Base-by-base conservation (phyloP, 1,139 yeast species). In the Kluyveromyces sp. region DNA sequence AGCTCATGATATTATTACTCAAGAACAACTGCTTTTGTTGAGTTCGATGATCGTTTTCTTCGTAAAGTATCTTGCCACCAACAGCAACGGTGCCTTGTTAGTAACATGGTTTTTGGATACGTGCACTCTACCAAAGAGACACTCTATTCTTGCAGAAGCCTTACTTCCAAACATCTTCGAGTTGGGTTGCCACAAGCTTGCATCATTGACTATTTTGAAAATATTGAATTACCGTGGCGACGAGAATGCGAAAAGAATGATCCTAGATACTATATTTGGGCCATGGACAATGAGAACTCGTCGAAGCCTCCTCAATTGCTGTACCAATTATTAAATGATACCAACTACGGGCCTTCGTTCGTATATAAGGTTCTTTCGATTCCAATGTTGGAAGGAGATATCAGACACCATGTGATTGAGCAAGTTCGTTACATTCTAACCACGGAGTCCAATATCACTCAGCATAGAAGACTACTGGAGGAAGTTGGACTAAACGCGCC, bases 31-130 rank as follows among this genome's bases (percentile, higher is more conserved):
- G 45, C 68, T 84, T 6, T 73, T 87, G 47, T 75, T 90, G n/a
- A 83, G 96, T 10, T 81, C 88, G 2, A 79, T 88, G 51, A 86
- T 92, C 51, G 80, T 88, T 27, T 75, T 82, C 45, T 82, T 83
- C 69, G 81, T 94, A 34, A 86, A 84, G 54, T 89, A 83, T 53
- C 73, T 92, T 56, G 89, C 90, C 1, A 77, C 83, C 4, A 89
- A 90, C 63, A 78, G 82, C 49, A 92, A 92, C 64, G 97, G 98
- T 31, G 85, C 96, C 1, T 71, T 92, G 53, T 73, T 94, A 55
- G 77, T 92, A 48, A 89, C 97, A 2, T 92, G 98, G 98, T 85
- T 85, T 58, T 74, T 92, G 63, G 98, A 92, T 62, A 87, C 96
- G 1, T 90, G 90, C 59, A 74, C 75, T 35, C 72, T 83, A 48